A percentile compares a stretch with the other conserved stretches of the same genome.
phyloP scores from a whole-genome alignment of 2,329 filamentous ascomycete species.

The Penicillium sp. region DNA sequence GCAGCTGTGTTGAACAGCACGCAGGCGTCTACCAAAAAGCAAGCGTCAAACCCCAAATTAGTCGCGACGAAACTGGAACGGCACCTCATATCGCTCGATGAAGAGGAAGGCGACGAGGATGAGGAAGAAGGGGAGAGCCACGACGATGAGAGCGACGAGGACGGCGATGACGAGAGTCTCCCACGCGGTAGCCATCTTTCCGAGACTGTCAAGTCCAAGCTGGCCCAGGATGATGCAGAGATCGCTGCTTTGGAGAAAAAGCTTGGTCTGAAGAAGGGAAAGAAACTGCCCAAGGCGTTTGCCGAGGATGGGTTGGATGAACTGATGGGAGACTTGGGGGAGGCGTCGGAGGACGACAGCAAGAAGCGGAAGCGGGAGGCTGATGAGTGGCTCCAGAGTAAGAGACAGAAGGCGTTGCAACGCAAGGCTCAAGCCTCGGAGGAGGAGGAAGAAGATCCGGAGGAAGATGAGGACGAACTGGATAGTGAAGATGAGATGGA shows the following conservation, averaged over 20 bases:
- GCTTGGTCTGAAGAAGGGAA: conserved; percentile 77
- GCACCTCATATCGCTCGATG: conserved; percentile 2
- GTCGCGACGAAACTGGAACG: conserved; percentile 28
- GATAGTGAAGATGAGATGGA: conserved; percentile 38
- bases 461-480: conserved; percentile 19
- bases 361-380: conserved; percentile 64
- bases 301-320: conserved; percentile 81
- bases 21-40: not conserved
- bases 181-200: conserved; percentile 29
- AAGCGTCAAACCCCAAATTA: conserved; percentile 25
- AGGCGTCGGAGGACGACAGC: conserved; percentile 52
- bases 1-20: conserved; percentile 13
- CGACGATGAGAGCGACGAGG: conserved; percentile 25
- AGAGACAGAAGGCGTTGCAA: conserved; percentile 56
- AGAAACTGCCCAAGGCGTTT: conserved; percentile 70
- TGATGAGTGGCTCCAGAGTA: conserved; percentile 60
- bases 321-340: conserved; percentile 69
- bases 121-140: conserved; percentile 20
- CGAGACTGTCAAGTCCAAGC: conserved; percentile 57
- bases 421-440: conserved; percentile 19
- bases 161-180: conserved; percentile 29
- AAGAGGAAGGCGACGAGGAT: conserved; percentile 29
- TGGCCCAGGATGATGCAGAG: conserved; percentile 82
- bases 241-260: conserved; percentile 87
- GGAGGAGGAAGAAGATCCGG: conserved; percentile 21